Conservation (phyloP, 2,329 filamentous ascomycete species). For the Clonostachys sp. region DNA sequence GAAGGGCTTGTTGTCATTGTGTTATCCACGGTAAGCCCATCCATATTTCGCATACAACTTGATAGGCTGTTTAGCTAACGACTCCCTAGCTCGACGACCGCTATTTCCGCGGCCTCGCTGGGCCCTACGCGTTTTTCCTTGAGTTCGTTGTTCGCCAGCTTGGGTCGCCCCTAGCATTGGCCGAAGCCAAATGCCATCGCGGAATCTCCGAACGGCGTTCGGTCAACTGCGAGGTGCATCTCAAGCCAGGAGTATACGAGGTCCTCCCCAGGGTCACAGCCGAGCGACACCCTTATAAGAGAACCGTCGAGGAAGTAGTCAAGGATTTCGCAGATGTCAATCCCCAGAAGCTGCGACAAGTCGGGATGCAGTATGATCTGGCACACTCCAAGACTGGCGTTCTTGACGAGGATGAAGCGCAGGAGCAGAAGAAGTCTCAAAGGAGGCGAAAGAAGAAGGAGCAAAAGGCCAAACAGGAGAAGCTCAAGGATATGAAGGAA, state of each 20-base stretch:
- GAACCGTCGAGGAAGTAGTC: constrained; percentile 56
- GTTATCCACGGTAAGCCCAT: constrained; percentile 25
- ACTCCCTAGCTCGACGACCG: constrained; percentile 33
- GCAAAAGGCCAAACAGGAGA: constrained; percentile 6
- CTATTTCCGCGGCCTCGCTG: constrained; percentile 38
- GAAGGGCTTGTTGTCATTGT: constrained; percentile 36
- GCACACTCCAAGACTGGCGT: constrained; percentile 55
- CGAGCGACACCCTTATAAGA: constrained; percentile 28
- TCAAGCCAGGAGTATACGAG: constrained; percentile 64
- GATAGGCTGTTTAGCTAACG: too few species aligned
- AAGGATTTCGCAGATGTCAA: constrained; percentile 32
- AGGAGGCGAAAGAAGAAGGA: constrained; percentile 18
- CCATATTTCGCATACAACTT: too few species aligned
- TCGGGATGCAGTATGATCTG: constrained; percentile 56
- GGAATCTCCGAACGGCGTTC: constrained; percentile 49
- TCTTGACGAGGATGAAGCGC: constrained; percentile 38
- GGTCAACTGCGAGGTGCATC: constrained; percentile 66
- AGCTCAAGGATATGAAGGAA: constrained; percentile 9
- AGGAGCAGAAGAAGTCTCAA: constrained; percentile 13
- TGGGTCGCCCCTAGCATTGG: neutral
- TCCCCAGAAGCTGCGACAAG: constrained; percentile 60
- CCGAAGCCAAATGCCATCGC: constrained; percentile 3
- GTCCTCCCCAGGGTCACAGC: constrained; percentile 67
- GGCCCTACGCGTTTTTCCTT: constrained; percentile 34
- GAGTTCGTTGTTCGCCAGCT: constrained; percentile 35